Conservation (phyloP, 2,329 filamentous ascomycete species). For the Alternaria sp. region DNA sequence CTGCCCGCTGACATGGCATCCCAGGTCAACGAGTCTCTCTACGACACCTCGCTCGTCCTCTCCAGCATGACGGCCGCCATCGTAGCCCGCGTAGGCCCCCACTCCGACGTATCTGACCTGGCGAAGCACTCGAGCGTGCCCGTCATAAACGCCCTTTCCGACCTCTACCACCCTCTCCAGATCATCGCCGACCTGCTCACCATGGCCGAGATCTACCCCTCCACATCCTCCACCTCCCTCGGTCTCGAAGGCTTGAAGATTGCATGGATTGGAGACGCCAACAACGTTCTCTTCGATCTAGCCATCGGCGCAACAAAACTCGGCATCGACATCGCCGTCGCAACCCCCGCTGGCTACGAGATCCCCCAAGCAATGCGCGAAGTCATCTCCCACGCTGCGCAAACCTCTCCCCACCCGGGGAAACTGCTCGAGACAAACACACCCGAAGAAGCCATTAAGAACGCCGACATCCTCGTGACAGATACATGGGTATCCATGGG, state of each 20-base stretch:
- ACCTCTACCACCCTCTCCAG: slow-evolving; percentile 92
- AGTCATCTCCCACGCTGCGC: slow-evolving; percentile 71
- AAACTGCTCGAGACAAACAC: slow-evolving; percentile 75
- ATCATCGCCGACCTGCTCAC: slow-evolving; percentile 94
- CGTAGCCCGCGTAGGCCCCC: slow-evolving; percentile 60
- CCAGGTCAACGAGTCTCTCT: slow-evolving; percentile 89
- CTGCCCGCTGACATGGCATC: slow-evolving; percentile 8
- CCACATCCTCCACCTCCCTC: slow-evolving; percentile 57
- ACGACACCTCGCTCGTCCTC: slow-evolving; percentile 89
- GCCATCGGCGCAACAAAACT: slow-evolving; percentile 87
- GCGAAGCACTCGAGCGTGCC: slow-evolving; percentile 57
- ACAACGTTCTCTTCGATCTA: slow-evolving; percentile 95
- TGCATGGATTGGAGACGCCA: slow-evolving; percentile 95
- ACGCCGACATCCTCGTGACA: slow-evolving; percentile 89
- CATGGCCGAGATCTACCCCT: slow-evolving; percentile 77
- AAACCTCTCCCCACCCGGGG: slow-evolving; percentile 63
- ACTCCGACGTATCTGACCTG: slow-evolving; percentile 56
- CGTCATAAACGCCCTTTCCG: slow-evolving; percentile 70
- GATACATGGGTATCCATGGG: slow-evolving; percentile 99
- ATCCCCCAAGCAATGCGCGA: slow-evolving; percentile 78
- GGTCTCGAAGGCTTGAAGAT: slow-evolving; percentile 85
- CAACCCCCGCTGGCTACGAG: slow-evolving; percentile 82
- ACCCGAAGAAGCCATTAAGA: slow-evolving; percentile 83
- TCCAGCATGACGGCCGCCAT: slow-evolving; percentile 69
- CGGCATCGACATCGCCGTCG: slow-evolving; percentile 84